Percentiles rank a stretch among this genome's conserved stretches.
Conservation (phyloP, 2,329 filamentous ascomycete genomes). For the Penicillium sp. region DNA sequence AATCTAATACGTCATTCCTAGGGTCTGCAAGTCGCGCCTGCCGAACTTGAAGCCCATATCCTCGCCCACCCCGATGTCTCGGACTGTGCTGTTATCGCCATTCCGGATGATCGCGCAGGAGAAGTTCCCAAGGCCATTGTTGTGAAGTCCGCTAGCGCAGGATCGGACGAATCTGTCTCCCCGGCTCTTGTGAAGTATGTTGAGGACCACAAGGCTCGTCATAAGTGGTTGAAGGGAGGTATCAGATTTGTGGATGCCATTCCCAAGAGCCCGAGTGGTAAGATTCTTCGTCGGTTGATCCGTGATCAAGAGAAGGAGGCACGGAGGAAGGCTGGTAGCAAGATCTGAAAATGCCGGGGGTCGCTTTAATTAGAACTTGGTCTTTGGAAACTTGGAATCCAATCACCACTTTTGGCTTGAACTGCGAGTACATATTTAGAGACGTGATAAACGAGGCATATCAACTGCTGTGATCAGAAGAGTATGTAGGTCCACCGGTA, state of each 20-base stretch:
- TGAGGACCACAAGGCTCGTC: conserved; percentile 58
- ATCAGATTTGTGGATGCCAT: conserved; percentile 57
- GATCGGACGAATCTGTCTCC: conserved; percentile 49
- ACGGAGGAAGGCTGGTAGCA: conserved; percentile 62
- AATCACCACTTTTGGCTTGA: neutral
- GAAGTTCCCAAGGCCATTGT: conserved; percentile 64
- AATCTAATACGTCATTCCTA: conserved; percentile 34
- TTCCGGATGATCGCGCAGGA: conserved; percentile 62
- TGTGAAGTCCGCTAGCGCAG: conserved; percentile 55
- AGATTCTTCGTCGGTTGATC: conserved; percentile 62
- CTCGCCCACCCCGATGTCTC: conserved; percentile 71
- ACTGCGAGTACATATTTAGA: too few relatives aligned
- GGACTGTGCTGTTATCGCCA: conserved; percentile 74
- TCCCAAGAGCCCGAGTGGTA: conserved; percentile 62
- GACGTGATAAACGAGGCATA: too few relatives aligned
- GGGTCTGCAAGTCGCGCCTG: conserved; percentile 79
- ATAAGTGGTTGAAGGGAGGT: conserved; percentile 62
- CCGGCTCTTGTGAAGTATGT: conserved; percentile 57
- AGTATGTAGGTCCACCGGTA: neutral
- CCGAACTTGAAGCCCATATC: conserved; percentile 77
- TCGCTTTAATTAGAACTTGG: neutral
- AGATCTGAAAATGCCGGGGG: conserved; percentile 51
- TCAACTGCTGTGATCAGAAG: too few relatives aligned
- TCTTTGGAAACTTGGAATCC: too few relatives aligned
- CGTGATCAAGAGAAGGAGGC: conserved; percentile 71